Evolutionary conservation across 305 asterid genomes (phyloP), one percentile per base, ranked within the genome.

Genomic region (Fraxinus baroniana): DNA sequence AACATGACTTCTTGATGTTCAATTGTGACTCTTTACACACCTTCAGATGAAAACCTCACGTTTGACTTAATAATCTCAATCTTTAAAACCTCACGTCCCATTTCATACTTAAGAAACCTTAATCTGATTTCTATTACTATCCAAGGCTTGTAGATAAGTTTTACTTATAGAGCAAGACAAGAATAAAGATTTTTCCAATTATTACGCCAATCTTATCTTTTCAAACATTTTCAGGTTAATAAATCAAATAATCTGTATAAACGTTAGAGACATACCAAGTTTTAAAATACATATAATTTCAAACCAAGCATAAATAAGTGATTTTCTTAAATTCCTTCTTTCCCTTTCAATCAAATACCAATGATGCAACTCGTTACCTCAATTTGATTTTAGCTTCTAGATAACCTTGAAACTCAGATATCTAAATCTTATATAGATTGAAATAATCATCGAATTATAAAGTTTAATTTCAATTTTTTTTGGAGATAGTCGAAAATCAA

Each of bases 301-400:
- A 15, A 71, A 71, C 41, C 76, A 71, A 32, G 76, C 5, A 24
- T 71, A 71, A 71, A 32, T 71, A 71, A 17, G 74, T 68, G 37
- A 28, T 71, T 33, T 12, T 71, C 76, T 32, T 71, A 32, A 13
- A 71, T 71, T 71, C 41, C 35, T 15, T 71, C 44, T 30, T 6
- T 71, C 20, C 7, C 76, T 71, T 70, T 32, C 76, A 71, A 71
- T 71, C 46, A 71, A 71, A 71, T 71, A 71, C 44, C 41, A 13
- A 13, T 13, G 20, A 28, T 10, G 22, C 26, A 71, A 33, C 76
- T 71, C 26, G 0, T 71, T 71, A 32, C 44, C 76, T 15, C 17
- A 13, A 71, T 71, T 17, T 71, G 15, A 30, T 32, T 15, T 71
- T 71, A 15, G 41, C 22, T 2, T 30, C 76, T 71, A 71, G 76